Evolutionary conservation across 805 yeast genomes (phyloP).

Genomic region (Ogataea neopini): DNA sequence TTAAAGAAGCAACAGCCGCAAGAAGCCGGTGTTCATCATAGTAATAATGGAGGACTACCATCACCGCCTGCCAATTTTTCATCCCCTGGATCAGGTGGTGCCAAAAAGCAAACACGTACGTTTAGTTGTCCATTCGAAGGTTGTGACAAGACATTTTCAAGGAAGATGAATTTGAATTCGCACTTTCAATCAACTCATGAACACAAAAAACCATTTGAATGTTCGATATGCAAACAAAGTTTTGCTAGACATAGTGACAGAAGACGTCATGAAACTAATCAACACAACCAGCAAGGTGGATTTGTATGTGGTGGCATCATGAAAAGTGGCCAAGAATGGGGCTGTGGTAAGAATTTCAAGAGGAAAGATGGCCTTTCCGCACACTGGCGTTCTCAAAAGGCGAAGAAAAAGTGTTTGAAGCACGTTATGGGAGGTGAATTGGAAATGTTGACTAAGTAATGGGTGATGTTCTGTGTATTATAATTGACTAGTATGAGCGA

Average conservation of each 20-base stretch:
- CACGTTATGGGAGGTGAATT: constrained; percentile 14
- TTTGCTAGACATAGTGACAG: constrained; percentile 39
- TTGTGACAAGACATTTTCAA: constrained; percentile 34
- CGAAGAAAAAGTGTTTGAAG: constrained; percentile 35
- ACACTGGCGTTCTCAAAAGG: constrained; percentile 39
- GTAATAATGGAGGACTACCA: constrained; percentile 11
- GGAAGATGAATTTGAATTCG: constrained; percentile 36
- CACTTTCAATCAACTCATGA: constrained; percentile 37
- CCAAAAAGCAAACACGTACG: constrained; percentile 16
- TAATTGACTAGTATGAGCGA: not conserved
- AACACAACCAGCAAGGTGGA: constrained; percentile 28
- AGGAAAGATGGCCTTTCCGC: constrained; percentile 39
- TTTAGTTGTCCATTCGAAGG: constrained; percentile 30
- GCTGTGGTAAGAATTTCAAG: constrained; percentile 38
- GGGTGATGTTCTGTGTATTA: not conserved
- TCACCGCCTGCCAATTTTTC: constrained; percentile 10
- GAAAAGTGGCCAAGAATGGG: constrained; percentile 35
- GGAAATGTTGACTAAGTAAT: constrained; percentile 12
- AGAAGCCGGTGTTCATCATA: not conserved
- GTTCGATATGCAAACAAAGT: constrained; percentile 30
- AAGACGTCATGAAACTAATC: constrained; percentile 37
- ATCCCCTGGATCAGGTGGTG: constrained; percentile 3
- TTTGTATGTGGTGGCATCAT: constrained; percentile 34
- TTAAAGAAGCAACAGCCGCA: constrained; percentile 10
- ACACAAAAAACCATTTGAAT: constrained; percentile 35